Conservation (phyloP, 1,284 basidiomycete genomes). For the Malassezia psittaci region DNA sequence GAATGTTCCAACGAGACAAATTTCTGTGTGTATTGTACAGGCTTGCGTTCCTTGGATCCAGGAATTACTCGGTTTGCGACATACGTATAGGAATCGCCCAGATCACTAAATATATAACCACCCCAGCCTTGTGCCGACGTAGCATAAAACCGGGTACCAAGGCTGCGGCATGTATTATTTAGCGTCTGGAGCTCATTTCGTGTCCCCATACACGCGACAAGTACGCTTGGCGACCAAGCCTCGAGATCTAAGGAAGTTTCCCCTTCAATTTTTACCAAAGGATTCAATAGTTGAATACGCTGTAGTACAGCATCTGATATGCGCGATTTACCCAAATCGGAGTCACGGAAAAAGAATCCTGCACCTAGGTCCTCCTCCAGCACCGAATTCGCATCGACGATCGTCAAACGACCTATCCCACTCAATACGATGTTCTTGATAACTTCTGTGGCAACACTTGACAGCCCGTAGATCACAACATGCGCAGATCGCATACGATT, state of each 20-base stretch:
- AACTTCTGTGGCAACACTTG: slow-evolving; percentile 81
- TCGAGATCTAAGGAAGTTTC: slow-evolving; percentile 49
- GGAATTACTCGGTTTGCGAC: slow-evolving; percentile 58
- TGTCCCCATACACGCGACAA: slow-evolving; percentile 15
- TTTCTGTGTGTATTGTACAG: slow-evolving; percentile 49
- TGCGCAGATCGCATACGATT: slow-evolving; percentile 92
- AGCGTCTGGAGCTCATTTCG: slow-evolving; percentile 56
- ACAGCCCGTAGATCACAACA: slow-evolving; percentile 70
- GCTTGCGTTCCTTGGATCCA: slow-evolving; percentile 2
- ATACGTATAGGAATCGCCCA: slow-evolving; percentile 67
- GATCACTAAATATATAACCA: slow-evolving; percentile 88
- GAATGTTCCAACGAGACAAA: slow-evolving; percentile 54
- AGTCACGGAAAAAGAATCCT: slow-evolving; percentile 86
- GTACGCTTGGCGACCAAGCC: slow-evolving; percentile 18
- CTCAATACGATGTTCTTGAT: slow-evolving; percentile 74
- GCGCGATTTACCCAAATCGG: slow-evolving; percentile 61
- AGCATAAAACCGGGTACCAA: slow-evolving; percentile 58
- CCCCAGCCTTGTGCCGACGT: slow-evolving; percentile 80
- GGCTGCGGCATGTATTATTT: slow-evolving; percentile 61
- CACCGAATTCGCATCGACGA: slow-evolving; percentile 53
- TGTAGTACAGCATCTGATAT: slow-evolving; percentile 15
- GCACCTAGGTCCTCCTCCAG: slow-evolving; percentile 62
- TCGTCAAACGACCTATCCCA: slow-evolving; percentile 54
- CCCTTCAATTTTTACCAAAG: slow-evolving; percentile 63
- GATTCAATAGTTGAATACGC: slow-evolving; percentile 78